Conservation (phyloP, 2,329 filamentous ascomycete genomes). For the Dactylellina sp. region DNA sequence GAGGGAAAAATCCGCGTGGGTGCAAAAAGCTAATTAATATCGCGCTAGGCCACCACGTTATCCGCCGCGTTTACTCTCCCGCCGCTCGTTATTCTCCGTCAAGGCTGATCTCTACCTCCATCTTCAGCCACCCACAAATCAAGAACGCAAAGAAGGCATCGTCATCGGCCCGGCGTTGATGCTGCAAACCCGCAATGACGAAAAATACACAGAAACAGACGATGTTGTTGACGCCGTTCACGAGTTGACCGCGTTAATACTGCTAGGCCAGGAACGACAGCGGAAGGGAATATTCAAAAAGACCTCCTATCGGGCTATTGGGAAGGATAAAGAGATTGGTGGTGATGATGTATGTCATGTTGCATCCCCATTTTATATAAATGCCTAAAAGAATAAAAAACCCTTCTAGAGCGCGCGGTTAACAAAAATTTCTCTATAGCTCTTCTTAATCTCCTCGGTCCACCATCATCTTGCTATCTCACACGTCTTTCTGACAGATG, state of each 20-base stretch:
- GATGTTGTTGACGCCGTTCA: conserved; percentile 45
- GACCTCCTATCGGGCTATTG: conserved; percentile 26
- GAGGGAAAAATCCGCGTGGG: neutral
- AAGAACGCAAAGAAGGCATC: conserved; percentile 47
- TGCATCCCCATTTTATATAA: neutral
- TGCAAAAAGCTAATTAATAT: neutral
- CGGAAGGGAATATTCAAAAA: conserved; percentile 36
- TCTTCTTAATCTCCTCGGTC: conserved; percentile 59
- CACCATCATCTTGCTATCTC: conserved; percentile 60
- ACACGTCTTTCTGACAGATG: conserved; percentile 58
- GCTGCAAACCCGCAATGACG: conserved; percentile 50
- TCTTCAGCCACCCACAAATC: conserved; percentile 42
- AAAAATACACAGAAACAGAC: conserved; percentile 45
- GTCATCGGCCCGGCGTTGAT: conserved; percentile 40
- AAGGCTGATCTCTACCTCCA: conserved; percentile 50
- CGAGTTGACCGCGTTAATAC: conserved; percentile 40
- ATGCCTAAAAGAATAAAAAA: no score
- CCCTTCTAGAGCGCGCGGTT: no score
- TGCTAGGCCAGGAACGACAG: conserved; percentile 36
- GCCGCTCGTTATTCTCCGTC: conserved; percentile 38
- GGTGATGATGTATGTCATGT: conserved; percentile 45
- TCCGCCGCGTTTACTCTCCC: conserved; percentile 36
- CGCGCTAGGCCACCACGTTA: conserved; percentile 34
- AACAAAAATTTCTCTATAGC: conserved; percentile 21
- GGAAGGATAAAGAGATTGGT: conserved; percentile 20